Conservation (phyloP, 2,329 filamentous ascomycete genomes). For the Fusarium coicis region DNA sequence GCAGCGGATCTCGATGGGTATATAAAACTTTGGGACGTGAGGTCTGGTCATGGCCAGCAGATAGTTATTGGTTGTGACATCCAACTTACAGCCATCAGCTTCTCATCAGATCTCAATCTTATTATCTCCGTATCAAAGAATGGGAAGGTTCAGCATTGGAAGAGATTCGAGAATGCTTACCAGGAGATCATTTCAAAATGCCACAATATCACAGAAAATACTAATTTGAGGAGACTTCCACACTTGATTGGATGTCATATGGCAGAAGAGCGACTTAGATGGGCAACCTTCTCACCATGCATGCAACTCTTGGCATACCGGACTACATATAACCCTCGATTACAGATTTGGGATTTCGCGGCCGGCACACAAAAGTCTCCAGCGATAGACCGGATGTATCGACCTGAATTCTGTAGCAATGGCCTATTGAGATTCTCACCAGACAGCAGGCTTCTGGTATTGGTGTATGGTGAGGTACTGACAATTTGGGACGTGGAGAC, state of each 20-base stretch:
- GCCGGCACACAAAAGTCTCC: neutral
- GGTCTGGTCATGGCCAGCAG: neutral
- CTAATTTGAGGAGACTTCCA: too few species aligned
- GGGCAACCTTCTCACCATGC: neutral
- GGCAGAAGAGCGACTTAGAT: too few species aligned
- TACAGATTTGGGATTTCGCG: neutral
- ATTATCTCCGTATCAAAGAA: rapidly evolving
- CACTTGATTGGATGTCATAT: too few species aligned
- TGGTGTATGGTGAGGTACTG: too few species aligned
- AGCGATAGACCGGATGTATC: too few species aligned
- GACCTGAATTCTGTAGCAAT: too few species aligned
- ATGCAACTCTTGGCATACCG: neutral
- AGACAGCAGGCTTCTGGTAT: neutral
- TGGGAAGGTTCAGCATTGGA: neutral
- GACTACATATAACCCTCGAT: rapidly evolving
- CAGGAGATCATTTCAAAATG: neutral
- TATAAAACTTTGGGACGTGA: neutral
- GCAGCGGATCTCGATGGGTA: neutral
- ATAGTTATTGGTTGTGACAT: rapidly evolving
- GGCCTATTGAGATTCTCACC: neutral
- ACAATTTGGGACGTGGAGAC: rapidly evolving
- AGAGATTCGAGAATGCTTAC: rapidly evolving
- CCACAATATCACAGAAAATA: too few species aligned
- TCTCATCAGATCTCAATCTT: neutral
- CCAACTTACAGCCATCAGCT: rapidly evolving